Evolutionary conservation across 495 filamentous ascomycete species (phyloP).

Genomic region (Hypoxylon lienhwacheense): DNA sequence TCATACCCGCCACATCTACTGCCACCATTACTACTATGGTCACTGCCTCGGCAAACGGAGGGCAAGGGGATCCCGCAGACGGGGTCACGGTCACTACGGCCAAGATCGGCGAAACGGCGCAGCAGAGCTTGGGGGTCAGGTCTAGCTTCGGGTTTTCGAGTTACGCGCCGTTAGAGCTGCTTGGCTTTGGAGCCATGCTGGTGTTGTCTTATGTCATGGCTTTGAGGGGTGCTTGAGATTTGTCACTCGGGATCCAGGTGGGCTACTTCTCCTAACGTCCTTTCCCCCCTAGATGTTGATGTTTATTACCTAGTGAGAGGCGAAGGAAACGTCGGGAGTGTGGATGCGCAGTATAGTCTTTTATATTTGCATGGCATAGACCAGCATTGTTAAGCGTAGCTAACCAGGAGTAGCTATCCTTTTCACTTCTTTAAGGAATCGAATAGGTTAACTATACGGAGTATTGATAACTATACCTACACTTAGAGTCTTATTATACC

Average conservation of each 20-base stretch:
- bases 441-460: background rate
- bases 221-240: conserved; percentile 11
- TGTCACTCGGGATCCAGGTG: background rate
- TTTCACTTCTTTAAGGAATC: background rate
- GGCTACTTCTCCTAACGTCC: no score
- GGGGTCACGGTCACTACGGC: conserved; percentile 18
- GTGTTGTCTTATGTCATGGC: conserved; percentile 13
- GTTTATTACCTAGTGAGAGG: no score
- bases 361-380: no score
- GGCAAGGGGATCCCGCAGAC: background rate
- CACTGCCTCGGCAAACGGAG: background rate
- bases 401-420: background rate
- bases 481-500: no score
- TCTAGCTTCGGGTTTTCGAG: conserved; percentile 17
- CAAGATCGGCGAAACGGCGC: conserved; percentile 26
- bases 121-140: conserved; percentile 5
- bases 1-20: background rate
- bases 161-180: conserved; percentile 6
- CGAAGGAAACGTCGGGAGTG: no score
- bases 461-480: no score
- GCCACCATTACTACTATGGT: background rate
- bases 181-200: conserved; percentile 1
- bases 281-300: no score
- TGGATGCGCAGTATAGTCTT: background rate
- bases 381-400: no score